Evolutionary conservation across 2,329 filamentous ascomycete genomes (phyloP).

Genomic region (Onygenales sp.): DNA sequence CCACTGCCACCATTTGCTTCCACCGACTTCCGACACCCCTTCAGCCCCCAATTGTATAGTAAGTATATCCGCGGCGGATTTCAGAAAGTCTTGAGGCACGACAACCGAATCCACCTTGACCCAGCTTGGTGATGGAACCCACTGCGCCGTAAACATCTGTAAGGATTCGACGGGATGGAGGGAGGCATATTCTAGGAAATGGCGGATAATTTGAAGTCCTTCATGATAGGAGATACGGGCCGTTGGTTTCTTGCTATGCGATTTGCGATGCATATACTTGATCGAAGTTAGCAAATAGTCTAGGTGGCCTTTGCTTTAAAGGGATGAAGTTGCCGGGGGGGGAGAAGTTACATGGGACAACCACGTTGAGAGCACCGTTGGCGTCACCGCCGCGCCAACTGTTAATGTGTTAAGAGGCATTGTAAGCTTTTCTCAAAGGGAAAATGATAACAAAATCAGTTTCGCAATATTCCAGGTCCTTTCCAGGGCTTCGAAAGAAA

Average conservation of each 20-base stretch:
- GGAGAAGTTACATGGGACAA: slow-evolving; percentile 63
- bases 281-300: slow-evolving; percentile 4
- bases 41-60: slow-evolving; percentile 65
- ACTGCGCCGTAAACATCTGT: slow-evolving; percentile 83
- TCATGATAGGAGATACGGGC: slow-evolving; percentile 91
- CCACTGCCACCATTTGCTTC: slow-evolving; percentile 86
- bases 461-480: background rate
- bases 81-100: slow-evolving; percentile 56
- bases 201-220: slow-evolving; percentile 75
- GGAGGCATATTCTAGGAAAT: slow-evolving; percentile 76
- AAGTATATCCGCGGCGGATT: slow-evolving; percentile 57
- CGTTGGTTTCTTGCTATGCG: slow-evolving; percentile 68
- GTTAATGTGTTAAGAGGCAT: slow-evolving; percentile 70
- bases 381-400: slow-evolving; percentile 74
- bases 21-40: slow-evolving; percentile 68
- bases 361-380: slow-evolving; percentile 77
- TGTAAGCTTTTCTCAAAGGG: background rate
- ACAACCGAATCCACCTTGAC: slow-evolving; percentile 63
- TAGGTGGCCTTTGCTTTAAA: slow-evolving; percentile 5
- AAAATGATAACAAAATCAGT: background rate
- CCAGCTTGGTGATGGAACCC: slow-evolving; percentile 85
- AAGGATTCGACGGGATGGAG: slow-evolving; percentile 88
- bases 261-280: slow-evolving; percentile 73
- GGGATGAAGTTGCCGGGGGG: background rate
- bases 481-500: background rate